Evolutionary conservation across 2,329 filamentous ascomycete genomes (phyloP), one percentile per base, ranked within the genome.

Genomic region (Aspergillus spinulosporus): DNA sequence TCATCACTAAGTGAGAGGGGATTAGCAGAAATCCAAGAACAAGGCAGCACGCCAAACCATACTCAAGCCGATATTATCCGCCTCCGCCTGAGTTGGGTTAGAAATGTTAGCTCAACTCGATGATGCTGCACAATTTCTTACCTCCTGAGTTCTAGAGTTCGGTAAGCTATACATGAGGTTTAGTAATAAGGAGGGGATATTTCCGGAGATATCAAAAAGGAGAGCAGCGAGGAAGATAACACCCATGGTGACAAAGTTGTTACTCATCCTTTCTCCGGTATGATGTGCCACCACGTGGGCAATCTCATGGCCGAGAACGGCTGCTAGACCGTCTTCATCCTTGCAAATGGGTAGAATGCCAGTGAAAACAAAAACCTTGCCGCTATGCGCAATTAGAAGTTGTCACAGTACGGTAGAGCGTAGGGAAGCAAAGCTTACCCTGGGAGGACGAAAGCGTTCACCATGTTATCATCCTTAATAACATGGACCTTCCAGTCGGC

Each of bases 281-380:
- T 84, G 82, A 53, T 80, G 79, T 1, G 82, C 82, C 2, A 84
- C 77, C n/a, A 85, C 83, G 66, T 87, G 84, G 2, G 83, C 82
- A 63, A 87, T 86, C 64, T 87, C 84, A 65, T 87, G 84, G 0
- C 82, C 82, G 14, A 87, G 66, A 0, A 87, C 83, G 1, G 84
- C 82, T 5, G 84, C 84, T 12, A 87, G 70, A 0, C 83, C 82
- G 62, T 85, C 79, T 36, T 86, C 83, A 42, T 78, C 76, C 44
- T 73, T 58, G 59, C 82, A 84, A 26, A 86, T 70, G 3, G 82
- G 80, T 11, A 87, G 64, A 7, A 87, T 84, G 2, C 84, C 84
- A 2, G 82, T 82, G 63, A 84, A 86, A 1, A 87, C 84, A 61
- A 87, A 87, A 1, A 87, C 84, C 62, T 86, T 86, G 4, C 84